A percentile compares a stretch with the other conserved stretches of the same genome.
Evolutionary conservation across 2,329 filamentous ascomycete species (phyloP).

Genomic region (Fusarium sp.): DNA sequence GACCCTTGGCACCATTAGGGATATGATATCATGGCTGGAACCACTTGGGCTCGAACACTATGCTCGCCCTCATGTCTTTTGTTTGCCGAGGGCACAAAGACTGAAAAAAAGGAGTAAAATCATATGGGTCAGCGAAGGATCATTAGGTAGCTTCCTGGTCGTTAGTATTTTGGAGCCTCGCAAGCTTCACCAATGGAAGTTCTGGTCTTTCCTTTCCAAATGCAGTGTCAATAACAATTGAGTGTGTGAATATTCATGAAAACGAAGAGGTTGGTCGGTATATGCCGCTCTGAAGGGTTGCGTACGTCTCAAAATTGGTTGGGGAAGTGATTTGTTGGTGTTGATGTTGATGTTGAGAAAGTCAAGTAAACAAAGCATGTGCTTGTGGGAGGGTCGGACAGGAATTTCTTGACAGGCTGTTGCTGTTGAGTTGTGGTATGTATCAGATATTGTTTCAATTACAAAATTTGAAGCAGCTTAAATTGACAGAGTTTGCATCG

Average conservation of each 20-base stretch:
- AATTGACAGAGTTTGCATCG: slow-evolving; percentile 19
- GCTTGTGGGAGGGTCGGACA: background rate
- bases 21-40: slow-evolving; percentile 45
- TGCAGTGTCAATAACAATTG: slow-evolving; percentile 4
- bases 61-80: slow-evolving; percentile 35
- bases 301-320: slow-evolving; percentile 2
- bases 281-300: background rate
- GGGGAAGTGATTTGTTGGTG: slow-evolving; percentile 3
- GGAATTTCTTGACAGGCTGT: background rate
- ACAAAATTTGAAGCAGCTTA: slow-evolving; percentile 2
- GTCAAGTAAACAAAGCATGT: slow-evolving; percentile 9
- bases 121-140: slow-evolving; percentile 39
- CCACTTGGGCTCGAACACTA: slow-evolving; percentile 31
- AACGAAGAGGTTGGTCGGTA: slow-evolving; percentile 1
- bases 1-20: slow-evolving; percentile 25
- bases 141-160: slow-evolving; percentile 47
- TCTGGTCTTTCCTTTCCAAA: slow-evolving; percentile 45
- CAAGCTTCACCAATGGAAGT: slow-evolving; percentile 49
- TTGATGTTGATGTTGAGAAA: slow-evolving; percentile 19
- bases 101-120: slow-evolving; percentile 48
- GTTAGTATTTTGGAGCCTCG: slow-evolving; percentile 36
- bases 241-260: slow-evolving; percentile 6
- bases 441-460: background rate
- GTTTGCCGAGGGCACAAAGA: slow-evolving; percentile 41
- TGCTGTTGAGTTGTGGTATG: background rate